Evolutionary conservation across 129 eudicot genomes (phyloP).

Genomic region (Lonicera japonica): DNA sequence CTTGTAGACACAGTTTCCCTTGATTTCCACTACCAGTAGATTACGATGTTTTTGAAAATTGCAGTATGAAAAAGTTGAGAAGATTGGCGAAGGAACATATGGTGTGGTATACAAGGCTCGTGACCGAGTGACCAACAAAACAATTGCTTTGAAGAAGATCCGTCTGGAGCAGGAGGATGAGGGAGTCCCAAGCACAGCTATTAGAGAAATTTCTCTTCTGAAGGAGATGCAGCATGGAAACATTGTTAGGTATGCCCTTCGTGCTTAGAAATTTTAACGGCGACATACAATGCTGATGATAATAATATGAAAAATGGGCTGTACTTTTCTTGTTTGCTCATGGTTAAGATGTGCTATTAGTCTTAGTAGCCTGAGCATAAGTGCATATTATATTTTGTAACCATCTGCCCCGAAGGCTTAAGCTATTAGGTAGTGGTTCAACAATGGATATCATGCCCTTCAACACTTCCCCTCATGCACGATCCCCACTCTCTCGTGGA

Average conservation of each 20-base stretch:
- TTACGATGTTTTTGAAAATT: constrained; percentile 5
- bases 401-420: background rate
- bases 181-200: constrained; percentile 95
- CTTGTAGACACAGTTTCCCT: background rate
- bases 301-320: background rate
- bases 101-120: constrained; percentile 99
- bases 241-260: constrained; percentile 86
- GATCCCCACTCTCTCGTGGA: too few relatives aligned
- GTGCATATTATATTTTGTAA: too few relatives aligned
- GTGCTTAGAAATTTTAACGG: too few relatives aligned
- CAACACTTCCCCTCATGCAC: too few relatives aligned
- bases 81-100: constrained; percentile 94
- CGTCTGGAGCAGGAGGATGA: constrained; percentile 93
- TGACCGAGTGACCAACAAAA: constrained; percentile 71
- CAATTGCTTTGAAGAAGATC: constrained; percentile 89
- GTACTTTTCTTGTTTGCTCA: background rate
- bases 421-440: too few relatives aligned
- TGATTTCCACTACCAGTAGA: background rate
- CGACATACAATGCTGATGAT: background rate
- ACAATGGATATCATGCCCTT: background rate
- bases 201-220: constrained; percentile 87
- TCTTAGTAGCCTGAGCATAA: too few relatives aligned
- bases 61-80: constrained; percentile 89
- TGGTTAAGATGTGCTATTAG: too few relatives aligned
- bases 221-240: constrained; percentile 97